Base-by-base conservation (phyloP, 2,329 filamentous ascomycete genomes). In the Botryosphaeria dothidea region DNA sequence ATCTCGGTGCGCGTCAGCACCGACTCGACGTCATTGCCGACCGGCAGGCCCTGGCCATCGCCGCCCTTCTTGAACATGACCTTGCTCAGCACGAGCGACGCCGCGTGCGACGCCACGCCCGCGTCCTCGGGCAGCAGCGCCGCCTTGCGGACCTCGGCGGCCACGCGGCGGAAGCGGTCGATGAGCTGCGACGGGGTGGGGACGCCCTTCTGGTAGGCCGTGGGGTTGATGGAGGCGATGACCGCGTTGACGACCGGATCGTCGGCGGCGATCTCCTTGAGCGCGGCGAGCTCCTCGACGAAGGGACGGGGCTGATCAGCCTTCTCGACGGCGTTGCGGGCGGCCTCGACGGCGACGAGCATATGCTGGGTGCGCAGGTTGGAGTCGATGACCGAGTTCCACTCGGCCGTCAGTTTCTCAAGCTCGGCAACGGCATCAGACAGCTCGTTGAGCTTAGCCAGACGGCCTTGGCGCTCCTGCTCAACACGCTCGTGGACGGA, bases 301-400 rank as follows among this genome's bases (percentile, higher is more conserved):
- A 99, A 99, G 3, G 95, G 95, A 46, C 88, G 86, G 21, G 94
- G 91, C 71, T 89, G 85, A 48, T 88, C 82, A 13, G 89, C 85
- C 69, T 90, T 90, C 74, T 93, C 90, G 23, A 98, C 86, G 58
- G 90, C 92, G 65, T 92, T 88, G 69, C 92, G 90, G 60, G 98
- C 93, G 43, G 94, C 92, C 76, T 99, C 95, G 31, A 98, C 91
- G 21, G 95, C 95, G 38, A 99, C 92, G 75, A 97, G 92, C 29
- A 99, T 88, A 80, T 98, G 93, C 79, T 99, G 95, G 0, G 95
- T 97, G 79, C 92, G 90, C 68, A 98, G 86, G 80, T 95, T 98
- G 66, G 87, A 84, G 75, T 98, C 93, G 23, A 99, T 88, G 41
- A 98, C 92, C 45, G 89, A 87, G 79, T 94, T 96, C 93, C 93